phyloP scores from a whole-genome alignment of 805 yeast genomes.

The Cyberlindnera saturnus region DNA sequence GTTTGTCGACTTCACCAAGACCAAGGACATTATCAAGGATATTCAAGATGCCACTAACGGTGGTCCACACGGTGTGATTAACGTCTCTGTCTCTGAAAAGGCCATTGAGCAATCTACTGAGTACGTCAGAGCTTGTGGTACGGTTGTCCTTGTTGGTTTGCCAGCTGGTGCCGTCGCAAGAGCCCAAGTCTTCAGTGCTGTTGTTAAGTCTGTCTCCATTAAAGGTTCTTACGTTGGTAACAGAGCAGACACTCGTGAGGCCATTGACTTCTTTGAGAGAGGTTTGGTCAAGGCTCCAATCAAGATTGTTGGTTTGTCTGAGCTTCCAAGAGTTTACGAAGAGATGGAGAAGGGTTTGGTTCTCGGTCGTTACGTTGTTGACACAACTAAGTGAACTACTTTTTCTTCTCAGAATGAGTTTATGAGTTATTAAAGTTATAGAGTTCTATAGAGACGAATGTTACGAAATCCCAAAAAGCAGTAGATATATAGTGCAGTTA shows the following conservation, averaged over 20 bases:
- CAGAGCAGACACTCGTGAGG: conserved; percentile 45
- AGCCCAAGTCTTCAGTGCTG: conserved; percentile 41
- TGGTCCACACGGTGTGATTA: conserved; percentile 58
- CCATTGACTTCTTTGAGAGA: conserved; percentile 59
- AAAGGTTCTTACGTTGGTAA: conserved; percentile 28
- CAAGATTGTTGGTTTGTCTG: conserved; percentile 48
- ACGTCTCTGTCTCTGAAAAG: conserved; percentile 50
- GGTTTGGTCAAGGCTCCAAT: conserved; percentile 60
- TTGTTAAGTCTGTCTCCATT: conserved; percentile 40
- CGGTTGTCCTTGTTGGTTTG: conserved; percentile 56
- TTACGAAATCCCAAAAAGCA: too few relatives aligned
- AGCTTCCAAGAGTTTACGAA: conserved; percentile 44
- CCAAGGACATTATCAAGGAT: conserved; percentile 44
- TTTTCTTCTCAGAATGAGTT: background rate
- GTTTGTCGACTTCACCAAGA: conserved; percentile 47
- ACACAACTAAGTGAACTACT: conserved; percentile 47
- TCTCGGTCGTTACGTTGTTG: conserved; percentile 77
- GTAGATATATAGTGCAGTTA: too few relatives aligned
- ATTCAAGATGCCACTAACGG: conserved; percentile 44
- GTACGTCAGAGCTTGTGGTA: conserved; percentile 54
- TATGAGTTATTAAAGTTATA: background rate
- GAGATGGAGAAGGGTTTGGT: conserved; percentile 52
- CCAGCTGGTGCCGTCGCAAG: conserved; percentile 44
- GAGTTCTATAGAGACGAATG: too few relatives aligned
- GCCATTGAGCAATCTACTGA: conserved; percentile 44